Evolutionary conservation across 148 eudicot species (phyloP).

Genomic region (Dianthus caryophyllus): DNA sequence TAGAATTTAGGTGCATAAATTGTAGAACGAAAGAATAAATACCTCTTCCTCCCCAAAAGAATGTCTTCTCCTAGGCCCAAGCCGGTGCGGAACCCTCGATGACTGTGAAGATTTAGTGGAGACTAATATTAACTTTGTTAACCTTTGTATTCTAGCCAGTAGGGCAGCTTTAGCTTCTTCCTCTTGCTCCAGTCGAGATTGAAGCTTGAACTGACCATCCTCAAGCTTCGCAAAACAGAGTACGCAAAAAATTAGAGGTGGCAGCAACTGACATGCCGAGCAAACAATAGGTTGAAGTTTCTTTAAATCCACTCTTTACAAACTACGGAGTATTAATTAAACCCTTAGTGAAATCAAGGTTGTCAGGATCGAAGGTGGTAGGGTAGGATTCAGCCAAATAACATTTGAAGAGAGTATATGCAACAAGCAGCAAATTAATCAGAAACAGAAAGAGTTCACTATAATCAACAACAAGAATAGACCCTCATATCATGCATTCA

Average conservation of each 20-base stretch:
- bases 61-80: conserved; percentile 82
- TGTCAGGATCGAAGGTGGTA: no score
- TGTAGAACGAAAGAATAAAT: neutral
- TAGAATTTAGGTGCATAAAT: neutral
- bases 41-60: conserved; percentile 99
- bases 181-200: conserved; percentile 96
- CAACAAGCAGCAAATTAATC: neutral
- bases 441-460: neutral
- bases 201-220: conserved; percentile 96
- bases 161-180: conserved; percentile 99
- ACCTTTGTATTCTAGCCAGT: conserved; percentile 83
- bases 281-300: neutral
- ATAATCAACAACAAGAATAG: neutral
- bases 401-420: neutral
- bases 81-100: conserved; percentile 64
- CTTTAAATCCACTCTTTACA: neutral
- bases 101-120: conserved; percentile 83
- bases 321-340: neutral
- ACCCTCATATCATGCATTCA: neutral
- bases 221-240: conserved; percentile 62
- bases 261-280: neutral
- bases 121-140: conserved; percentile 90
- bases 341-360: neutral
- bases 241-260: conserved; percentile 1
- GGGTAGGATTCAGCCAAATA: conserved; percentile 5